Conservation (phyloP, 331 rosid species). For the Spiraea crenata region DNA sequence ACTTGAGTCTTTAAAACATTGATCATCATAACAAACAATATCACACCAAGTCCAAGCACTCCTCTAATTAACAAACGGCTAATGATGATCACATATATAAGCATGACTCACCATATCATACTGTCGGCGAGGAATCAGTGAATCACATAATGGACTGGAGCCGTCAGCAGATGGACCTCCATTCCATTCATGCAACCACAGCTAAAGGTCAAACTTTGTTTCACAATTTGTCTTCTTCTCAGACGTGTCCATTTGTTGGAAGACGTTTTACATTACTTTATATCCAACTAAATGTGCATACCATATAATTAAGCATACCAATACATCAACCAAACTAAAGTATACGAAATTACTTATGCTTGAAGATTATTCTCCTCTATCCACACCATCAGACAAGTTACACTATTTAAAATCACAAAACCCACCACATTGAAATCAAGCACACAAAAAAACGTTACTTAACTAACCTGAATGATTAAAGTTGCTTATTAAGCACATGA, state of each 20-base stretch:
- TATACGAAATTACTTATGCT: not conserved
- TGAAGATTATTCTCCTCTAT: conserved; percentile 30
- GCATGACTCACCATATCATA: too few species aligned
- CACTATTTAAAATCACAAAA: conserved; percentile 25
- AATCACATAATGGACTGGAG: too few species aligned
- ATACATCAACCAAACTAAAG: not conserved
- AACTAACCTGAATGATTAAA: conserved; percentile 48
- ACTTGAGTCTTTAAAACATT: too few species aligned
- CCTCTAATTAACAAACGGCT: too few species aligned
- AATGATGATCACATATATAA: too few species aligned
- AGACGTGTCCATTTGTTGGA: not conserved
- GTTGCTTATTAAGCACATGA: conserved; percentile 35
- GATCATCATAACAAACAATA: too few species aligned
- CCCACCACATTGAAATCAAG: conserved; percentile 3
- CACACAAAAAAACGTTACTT: not conserved
- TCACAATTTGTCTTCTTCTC: not conserved
- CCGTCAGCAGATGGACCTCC: too few species aligned
- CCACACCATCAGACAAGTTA: conserved; percentile 29
- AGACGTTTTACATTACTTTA: not conserved
- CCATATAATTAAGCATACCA: not conserved
- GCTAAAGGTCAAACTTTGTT: not conserved
- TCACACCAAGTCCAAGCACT: too few species aligned
- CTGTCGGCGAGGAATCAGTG: too few species aligned
- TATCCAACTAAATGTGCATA: not conserved
- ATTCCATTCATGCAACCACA: too few species aligned